Evolutionary conservation across 345 rosid species (phyloP).

Genomic region (Eutrema japonicum): DNA sequence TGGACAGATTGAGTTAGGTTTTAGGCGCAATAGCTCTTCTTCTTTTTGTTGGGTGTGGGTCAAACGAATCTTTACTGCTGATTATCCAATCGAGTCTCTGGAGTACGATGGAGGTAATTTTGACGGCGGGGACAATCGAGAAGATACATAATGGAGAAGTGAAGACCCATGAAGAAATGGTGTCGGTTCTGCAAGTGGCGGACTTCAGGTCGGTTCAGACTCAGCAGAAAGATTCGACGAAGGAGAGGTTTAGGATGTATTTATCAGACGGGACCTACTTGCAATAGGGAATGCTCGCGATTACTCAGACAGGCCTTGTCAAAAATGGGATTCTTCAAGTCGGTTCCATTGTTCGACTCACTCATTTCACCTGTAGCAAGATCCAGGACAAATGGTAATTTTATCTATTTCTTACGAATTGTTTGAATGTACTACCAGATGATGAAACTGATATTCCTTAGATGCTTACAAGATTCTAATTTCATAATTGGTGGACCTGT

Average conservation of each 20-base stretch:
- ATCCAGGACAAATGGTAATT: slow-evolving; percentile 64
- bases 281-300: slow-evolving; percentile 77
- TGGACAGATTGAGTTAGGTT: no score
- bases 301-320: slow-evolving; percentile 61
- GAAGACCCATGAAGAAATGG: slow-evolving; percentile 47
- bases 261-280: slow-evolving; percentile 69
- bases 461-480: no score
- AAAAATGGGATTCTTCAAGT: slow-evolving; percentile 51
- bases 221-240: slow-evolving; percentile 38
- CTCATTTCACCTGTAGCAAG: slow-evolving; percentile 55
- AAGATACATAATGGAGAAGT: slow-evolving; percentile 55
- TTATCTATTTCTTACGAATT: no score
- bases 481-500: no score
- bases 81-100: neutral
- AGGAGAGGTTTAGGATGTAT: slow-evolving; percentile 60
- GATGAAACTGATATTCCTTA: no score
- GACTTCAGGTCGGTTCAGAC: slow-evolving; percentile 60
- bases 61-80: neutral
- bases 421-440: no score
- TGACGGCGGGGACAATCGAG: slow-evolving; percentile 69
- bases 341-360: slow-evolving; percentile 69
- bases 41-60: neutral
- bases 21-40: no score
- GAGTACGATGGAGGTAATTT: slow-evolving; percentile 44
- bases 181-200: slow-evolving; percentile 67